Conservation (phyloP, 176 grass and related monocot genomes). For the Rhynchospora breviuscula region DNA sequence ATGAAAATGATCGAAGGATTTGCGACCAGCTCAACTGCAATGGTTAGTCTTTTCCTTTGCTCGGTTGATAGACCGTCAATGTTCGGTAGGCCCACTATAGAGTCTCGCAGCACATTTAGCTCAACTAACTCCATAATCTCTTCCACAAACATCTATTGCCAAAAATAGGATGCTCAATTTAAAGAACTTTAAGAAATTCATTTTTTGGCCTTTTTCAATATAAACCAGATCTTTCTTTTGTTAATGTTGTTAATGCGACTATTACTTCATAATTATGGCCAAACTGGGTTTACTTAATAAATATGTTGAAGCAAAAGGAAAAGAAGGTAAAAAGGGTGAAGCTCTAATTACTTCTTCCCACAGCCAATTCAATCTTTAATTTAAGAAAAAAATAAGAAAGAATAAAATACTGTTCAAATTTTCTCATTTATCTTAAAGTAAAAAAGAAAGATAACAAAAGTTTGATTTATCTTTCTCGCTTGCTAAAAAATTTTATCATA, state of each 20-base stretch:
- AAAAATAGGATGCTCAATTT: background rate
- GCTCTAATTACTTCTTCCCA: background rate
- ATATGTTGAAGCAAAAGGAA: background rate
- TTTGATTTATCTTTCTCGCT: background rate
- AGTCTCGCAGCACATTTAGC: constrained; percentile 59
- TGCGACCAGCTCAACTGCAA: constrained; percentile 77
- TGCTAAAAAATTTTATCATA: background rate
- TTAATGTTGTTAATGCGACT: background rate
- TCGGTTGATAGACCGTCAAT: constrained; percentile 76
- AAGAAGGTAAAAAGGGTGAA: background rate
- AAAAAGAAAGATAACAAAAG: background rate
- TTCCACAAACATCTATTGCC: constrained; percentile 76
- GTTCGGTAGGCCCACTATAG: constrained; percentile 78
- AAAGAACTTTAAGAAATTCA: background rate
- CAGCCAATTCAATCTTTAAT: background rate
- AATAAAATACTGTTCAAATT: background rate
- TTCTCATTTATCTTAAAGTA: background rate
- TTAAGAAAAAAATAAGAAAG: background rate
- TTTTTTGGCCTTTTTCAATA: background rate
- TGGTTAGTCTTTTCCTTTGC: constrained; percentile 82
- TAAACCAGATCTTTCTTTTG: background rate
- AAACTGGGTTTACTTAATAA: background rate
- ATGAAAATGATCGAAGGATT: constrained; percentile 97
- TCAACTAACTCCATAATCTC: constrained; percentile 91
- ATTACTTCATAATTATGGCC: background rate